Percentiles rank a stretch among this genome's conserved stretches.
Evolutionary conservation across 2,329 filamentous ascomycete species (phyloP).

Genomic region (Cladosporium sp.): DNA sequence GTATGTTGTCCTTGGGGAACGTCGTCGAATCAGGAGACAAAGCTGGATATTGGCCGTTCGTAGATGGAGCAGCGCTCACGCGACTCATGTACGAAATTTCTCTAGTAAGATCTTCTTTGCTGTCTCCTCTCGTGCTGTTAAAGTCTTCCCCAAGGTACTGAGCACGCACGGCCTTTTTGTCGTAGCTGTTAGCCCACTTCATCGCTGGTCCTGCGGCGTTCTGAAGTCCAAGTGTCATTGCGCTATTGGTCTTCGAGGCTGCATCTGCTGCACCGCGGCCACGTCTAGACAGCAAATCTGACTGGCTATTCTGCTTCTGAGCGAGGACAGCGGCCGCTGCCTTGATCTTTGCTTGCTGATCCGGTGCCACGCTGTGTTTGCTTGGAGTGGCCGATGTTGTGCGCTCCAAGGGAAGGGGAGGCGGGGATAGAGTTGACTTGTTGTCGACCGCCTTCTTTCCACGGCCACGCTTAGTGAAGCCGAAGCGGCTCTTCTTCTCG

Average conservation of each 20-base stretch:
- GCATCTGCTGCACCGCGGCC: slow-evolving; percentile 55
- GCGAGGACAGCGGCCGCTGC: slow-evolving; percentile 84
- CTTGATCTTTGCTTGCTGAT: slow-evolving; percentile 91
- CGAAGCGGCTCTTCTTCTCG: slow-evolving; percentile 84
- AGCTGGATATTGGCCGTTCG: slow-evolving; percentile 9
- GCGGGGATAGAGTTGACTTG: slow-evolving; percentile 55
- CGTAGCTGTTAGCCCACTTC: slow-evolving; percentile 96
- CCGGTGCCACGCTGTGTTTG: slow-evolving; percentile 82
- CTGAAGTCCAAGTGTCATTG: slow-evolving; percentile 84
- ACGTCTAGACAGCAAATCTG: slow-evolving; percentile 42
- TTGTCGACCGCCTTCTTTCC: slow-evolving; percentile 68
- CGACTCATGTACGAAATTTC: slow-evolving; percentile 33
- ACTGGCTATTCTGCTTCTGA: slow-evolving; percentile 54
- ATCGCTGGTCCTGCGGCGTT: slow-evolving; percentile 88
- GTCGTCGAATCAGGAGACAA: slow-evolving; percentile 17
- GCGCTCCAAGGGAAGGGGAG: slow-evolving; percentile 43
- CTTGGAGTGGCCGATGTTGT: slow-evolving; percentile 58
- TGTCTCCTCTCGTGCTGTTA: slow-evolving; percentile 54
- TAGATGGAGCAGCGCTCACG: slow-evolving; percentile 19
- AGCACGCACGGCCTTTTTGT: slow-evolving; percentile 81
- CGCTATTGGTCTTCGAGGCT: slow-evolving; percentile 77
- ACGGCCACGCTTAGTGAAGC: slow-evolving; percentile 72
- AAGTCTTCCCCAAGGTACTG: slow-evolving; percentile 77
- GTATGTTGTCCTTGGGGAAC: slow-evolving; percentile 18
- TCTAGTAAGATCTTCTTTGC: slow-evolving; percentile 30